phyloP scores from a whole-genome alignment of 306 rosid species.

The Nissolia schottii region DNA sequence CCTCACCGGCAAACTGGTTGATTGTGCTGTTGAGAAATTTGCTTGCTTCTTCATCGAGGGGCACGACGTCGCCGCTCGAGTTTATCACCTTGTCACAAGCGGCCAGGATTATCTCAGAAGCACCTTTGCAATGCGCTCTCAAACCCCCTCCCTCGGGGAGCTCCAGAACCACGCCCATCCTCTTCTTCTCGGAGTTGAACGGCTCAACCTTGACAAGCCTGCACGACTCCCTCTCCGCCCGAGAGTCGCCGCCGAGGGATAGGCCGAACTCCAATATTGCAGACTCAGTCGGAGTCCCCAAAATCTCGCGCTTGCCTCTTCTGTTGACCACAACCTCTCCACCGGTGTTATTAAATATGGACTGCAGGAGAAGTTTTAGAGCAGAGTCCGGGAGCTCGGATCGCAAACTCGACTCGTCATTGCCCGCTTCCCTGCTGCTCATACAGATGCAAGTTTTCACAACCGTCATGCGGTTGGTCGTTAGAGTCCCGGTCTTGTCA shows the following conservation, averaged over 20 bases:
- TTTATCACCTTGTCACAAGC: constrained; percentile 72
- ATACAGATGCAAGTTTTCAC: constrained; percentile 86
- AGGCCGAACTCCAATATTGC: constrained; percentile 80
- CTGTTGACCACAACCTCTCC: constrained; percentile 85
- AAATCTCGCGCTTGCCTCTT: constrained; percentile 60
- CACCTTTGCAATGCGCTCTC: constrained; percentile 89
- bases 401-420: constrained; percentile 31
- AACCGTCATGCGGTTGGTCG: constrained; percentile 87
- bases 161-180: constrained; percentile 84
- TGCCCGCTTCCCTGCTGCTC: constrained; percentile 49
- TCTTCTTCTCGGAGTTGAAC: constrained; percentile 82
- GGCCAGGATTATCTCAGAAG: constrained; percentile 84
- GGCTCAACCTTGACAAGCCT: constrained; percentile 79
- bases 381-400: constrained; percentile 55
- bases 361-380: constrained; percentile 55
- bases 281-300: constrained; percentile 89
- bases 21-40: constrained; percentile 52
- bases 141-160: constrained; percentile 63
- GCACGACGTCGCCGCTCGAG: constrained; percentile 60
- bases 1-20: constrained; percentile 76
- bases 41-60: constrained; percentile 56
- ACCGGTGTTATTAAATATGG: constrained; percentile 83
- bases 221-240: constrained; percentile 54
- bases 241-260: constrained; percentile 70
- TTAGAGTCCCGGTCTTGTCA: constrained; percentile 94